These are phyloP conservation scores for Danielia reshetovae DNA, from an alignment of 805 yeast species.

Conservation along the genomic window DNA sequence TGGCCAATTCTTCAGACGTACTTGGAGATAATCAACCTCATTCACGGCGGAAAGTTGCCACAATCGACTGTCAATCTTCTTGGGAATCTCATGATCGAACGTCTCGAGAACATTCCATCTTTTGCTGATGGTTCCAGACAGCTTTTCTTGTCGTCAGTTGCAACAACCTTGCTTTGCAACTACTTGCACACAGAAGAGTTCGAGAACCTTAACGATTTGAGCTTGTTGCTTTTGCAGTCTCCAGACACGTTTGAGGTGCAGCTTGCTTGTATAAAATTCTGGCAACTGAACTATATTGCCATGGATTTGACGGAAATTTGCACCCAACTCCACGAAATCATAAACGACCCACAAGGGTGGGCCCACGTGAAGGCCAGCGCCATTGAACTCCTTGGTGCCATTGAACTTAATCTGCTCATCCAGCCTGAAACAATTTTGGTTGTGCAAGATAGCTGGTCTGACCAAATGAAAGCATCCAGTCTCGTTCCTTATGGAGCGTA, in stretches of 20 bases:
- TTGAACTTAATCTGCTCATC: not conserved
- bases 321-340: constrained; percentile 10
- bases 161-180: constrained; percentile 24
- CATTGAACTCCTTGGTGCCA: constrained; percentile 24
- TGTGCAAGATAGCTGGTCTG: not conserved
- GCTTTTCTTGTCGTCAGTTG: constrained; percentile 18
- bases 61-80: not conserved
- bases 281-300: constrained; percentile 7
- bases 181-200: constrained; percentile 10
- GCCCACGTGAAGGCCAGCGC: constrained; percentile 43
- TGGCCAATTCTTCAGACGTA: not conserved
- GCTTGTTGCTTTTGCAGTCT: constrained; percentile 33
- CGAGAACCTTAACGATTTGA: constrained; percentile 21
- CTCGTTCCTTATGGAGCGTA: constrained; percentile 43
- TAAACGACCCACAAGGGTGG: constrained; percentile 30
- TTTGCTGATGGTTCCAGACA: constrained; percentile 1
- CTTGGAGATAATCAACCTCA: not conserved
- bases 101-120: not conserved
- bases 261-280: constrained; percentile 34
- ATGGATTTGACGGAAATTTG: constrained; percentile 1
- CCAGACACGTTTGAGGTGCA: constrained; percentile 42
- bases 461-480: constrained; percentile 27
- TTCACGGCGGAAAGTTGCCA: not conserved
- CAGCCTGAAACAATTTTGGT: too few relatives aligned
- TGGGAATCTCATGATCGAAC: not conserved